These are phyloP conservation scores for Phytophthora meadii DNA, from an alignment of 352 stramenopile genomes.

Conservation along the genomic window DNA sequence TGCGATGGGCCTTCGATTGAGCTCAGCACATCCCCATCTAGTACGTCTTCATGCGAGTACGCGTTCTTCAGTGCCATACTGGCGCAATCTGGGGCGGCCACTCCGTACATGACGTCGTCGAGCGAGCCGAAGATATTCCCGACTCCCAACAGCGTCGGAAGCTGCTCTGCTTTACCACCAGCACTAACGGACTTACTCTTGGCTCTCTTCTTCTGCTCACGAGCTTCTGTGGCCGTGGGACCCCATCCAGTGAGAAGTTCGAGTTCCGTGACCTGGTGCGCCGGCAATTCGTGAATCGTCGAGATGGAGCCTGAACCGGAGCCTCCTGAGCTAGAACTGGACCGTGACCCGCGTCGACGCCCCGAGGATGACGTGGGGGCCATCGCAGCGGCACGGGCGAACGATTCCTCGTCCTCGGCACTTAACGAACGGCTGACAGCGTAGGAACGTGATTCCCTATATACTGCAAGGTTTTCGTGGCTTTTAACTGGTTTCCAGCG, in stretches of 20 bases:
- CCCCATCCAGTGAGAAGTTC: constrained; percentile 46
- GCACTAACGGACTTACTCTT: constrained; percentile 22
- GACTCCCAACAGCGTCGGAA: constrained; percentile 49
- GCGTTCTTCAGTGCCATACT: constrained; percentile 66
- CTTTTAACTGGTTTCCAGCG: constrained; percentile 47
- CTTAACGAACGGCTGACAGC: constrained; percentile 22
- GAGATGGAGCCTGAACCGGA: constrained; percentile 26
- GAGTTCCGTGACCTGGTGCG: constrained; percentile 36
- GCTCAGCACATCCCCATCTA: constrained; percentile 65
- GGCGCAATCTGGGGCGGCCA: constrained; percentile 59
- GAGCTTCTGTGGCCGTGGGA: constrained; percentile 35
- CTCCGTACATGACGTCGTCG: constrained; percentile 69
- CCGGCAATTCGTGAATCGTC: constrained; percentile 23
- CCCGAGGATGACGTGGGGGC: background rate
- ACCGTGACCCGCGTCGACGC: constrained; percentile 21
- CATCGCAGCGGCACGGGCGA: constrained; percentile 15
- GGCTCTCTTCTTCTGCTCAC: constrained; percentile 35
- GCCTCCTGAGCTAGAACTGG: constrained; percentile 26
- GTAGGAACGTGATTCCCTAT: constrained; percentile 41
- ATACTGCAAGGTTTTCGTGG: constrained; percentile 41
- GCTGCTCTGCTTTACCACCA: constrained; percentile 12
- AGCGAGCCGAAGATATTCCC: constrained; percentile 50
- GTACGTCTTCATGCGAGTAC: constrained; percentile 49
- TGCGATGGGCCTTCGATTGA: constrained; percentile 61
- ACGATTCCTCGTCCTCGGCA: constrained; percentile 34